Evolutionary conservation across 192 early-diverging fungal species (phyloP).

Genomic region (Entrophospora sp.): DNA sequence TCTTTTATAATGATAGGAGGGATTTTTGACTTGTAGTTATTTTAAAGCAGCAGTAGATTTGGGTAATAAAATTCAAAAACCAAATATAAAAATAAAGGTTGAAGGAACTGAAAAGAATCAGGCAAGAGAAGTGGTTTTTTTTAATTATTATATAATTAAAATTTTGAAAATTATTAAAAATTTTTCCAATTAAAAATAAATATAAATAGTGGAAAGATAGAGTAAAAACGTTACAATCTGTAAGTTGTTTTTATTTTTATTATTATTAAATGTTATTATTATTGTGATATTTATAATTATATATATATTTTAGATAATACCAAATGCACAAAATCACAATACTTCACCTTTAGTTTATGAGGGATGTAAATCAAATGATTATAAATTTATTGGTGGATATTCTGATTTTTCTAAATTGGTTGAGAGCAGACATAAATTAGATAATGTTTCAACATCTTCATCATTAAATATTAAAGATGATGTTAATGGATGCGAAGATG

Average conservation of each 20-base stretch:
- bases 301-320: constrained; percentile 3
- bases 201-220: neutral
- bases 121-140: constrained; percentile 18
- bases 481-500: neutral
- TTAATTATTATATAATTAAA: neutral
- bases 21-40: constrained; percentile 33
- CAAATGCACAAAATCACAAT: constrained; percentile 21
- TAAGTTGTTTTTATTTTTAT: neutral
- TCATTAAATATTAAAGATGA: neutral
- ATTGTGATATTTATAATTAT: neutral
- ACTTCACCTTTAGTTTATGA: constrained; percentile 44
- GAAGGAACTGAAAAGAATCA: constrained; percentile 22
- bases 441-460: too few species aligned
- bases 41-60: constrained; percentile 30
- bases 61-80: constrained; percentile 19
- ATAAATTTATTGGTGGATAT: constrained; percentile 35
- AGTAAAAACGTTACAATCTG: constrained; percentile 1
- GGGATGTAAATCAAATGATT: constrained; percentile 27
- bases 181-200: neutral
- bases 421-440: neutral
- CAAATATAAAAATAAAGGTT: constrained; percentile 23
- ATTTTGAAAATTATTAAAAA: neutral
- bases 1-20: constrained; percentile 25
- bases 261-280: neutral
- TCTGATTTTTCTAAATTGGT: constrained; percentile 27